Evolutionary conservation across 1,284 basidiomycete species (phyloP).

Genomic region (Sporisorium iseilematis-ciliati): DNA sequence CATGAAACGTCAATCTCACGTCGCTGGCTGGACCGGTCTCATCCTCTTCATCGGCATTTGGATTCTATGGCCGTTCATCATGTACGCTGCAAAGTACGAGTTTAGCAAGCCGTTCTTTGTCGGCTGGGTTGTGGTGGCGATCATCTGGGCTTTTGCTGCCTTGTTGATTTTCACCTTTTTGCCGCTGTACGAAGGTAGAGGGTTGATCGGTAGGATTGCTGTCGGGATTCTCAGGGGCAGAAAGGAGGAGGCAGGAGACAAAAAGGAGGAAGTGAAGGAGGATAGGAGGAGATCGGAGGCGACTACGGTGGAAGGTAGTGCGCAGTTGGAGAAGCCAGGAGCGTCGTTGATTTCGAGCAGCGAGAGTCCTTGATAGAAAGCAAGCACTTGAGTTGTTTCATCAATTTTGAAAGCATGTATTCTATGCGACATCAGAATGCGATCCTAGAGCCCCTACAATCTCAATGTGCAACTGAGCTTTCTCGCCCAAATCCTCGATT

Average conservation of each 20-base stretch:
- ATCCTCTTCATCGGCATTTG: constrained; percentile 59
- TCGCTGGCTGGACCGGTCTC: constrained; percentile 32
- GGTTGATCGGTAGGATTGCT: constrained; percentile 18
- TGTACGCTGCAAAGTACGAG: constrained; percentile 64
- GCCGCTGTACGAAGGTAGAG: constrained; percentile 38
- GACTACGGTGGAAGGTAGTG: not conserved
- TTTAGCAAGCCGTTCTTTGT: constrained; percentile 60
- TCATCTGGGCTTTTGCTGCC: constrained; percentile 61
- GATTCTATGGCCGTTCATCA: constrained; percentile 65
- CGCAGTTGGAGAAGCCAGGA: not conserved
- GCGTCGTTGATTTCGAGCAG: too few species aligned
- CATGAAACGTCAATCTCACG: constrained; percentile 24
- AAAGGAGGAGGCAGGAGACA: not conserved
- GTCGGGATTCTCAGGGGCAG: constrained; percentile 1
- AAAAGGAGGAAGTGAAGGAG: not conserved
- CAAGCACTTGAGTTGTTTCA: too few species aligned
- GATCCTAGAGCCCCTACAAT: too few species aligned
- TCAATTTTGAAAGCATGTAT: too few species aligned
- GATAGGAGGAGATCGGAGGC: constrained; percentile 6
- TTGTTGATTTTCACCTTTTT: constrained; percentile 48
- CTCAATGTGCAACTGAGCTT: too few species aligned
- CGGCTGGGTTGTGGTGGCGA: constrained; percentile 63
- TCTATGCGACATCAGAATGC: too few species aligned
- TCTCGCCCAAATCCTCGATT: too few species aligned
- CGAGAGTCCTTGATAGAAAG: too few species aligned